A percentile compares a stretch with the other conserved stretches of the same genome.
These are phyloP conservation scores for Balansia obtecta DNA, from an alignment of 2,329 filamentous ascomycete species.

Conservation along the genomic window DNA sequence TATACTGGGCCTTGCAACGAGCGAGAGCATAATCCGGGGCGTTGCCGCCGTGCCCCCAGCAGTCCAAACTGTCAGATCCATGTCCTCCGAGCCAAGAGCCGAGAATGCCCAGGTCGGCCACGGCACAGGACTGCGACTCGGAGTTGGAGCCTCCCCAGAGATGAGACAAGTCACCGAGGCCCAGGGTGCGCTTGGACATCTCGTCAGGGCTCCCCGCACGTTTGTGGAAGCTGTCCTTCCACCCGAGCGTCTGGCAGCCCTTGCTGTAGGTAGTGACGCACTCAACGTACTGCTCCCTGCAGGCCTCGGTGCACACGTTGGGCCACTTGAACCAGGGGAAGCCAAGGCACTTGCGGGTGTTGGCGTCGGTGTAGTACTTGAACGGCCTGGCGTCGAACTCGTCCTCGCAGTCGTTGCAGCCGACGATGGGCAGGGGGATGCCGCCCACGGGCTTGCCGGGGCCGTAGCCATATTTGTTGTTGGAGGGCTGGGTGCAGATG, in stretches of 20 bases:
- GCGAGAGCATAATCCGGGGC: conserved; percentile 18
- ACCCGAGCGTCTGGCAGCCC: conserved; percentile 28
- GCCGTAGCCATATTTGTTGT: conserved; percentile 51
- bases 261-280: conserved; percentile 37
- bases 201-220: conserved; percentile 14
- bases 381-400: conserved; percentile 32
- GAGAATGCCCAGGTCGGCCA: background rate
- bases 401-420: conserved; percentile 37
- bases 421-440: conserved; percentile 38
- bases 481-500: conserved; percentile 40
- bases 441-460: conserved; percentile 45
- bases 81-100: conserved; percentile 6
- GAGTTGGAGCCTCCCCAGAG: background rate
- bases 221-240: conserved; percentile 15
- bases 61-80: conserved; percentile 7
- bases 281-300: conserved; percentile 37
- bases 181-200: conserved; percentile 11
- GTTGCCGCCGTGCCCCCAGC: conserved; percentile 19
- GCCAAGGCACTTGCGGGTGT: conserved; percentile 29
- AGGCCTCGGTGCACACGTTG: conserved; percentile 38
- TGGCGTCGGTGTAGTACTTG: conserved; percentile 37
- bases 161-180: background rate
- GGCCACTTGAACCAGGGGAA: conserved; percentile 26
- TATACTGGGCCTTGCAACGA: conserved; percentile 38
- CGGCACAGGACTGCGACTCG: conserved; percentile 4